Percentiles rank a stretch among this genome's conserved stretches.
These are phyloP conservation scores for Zopfochytrium polystomum DNA, from an alignment of 371 early-diverging fungal species.

Conservation along the genomic window DNA sequence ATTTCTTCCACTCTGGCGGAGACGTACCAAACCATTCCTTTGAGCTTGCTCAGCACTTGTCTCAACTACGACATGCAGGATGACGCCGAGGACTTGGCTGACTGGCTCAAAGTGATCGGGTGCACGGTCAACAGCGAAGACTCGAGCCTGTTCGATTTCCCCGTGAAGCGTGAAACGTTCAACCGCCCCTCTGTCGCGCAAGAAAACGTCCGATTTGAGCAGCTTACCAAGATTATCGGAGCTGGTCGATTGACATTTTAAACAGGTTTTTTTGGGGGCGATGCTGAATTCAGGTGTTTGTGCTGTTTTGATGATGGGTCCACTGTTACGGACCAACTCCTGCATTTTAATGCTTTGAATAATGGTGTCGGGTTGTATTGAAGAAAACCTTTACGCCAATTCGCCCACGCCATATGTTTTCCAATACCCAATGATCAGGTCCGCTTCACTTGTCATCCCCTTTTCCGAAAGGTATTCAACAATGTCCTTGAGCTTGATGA, in stretches of 20 bases:
- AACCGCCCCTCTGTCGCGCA: constrained; percentile 78
- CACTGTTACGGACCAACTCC: too few species aligned
- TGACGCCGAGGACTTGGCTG: too few species aligned
- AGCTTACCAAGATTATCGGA: constrained; percentile 43
- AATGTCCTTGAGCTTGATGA: constrained; percentile 82
- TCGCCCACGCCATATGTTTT: constrained; percentile 19
- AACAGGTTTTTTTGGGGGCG: too few species aligned
- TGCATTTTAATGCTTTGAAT: too few species aligned
- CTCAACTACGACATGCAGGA: constrained; percentile 68
- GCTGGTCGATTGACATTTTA: constrained; percentile 8
- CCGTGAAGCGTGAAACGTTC: constrained; percentile 76
- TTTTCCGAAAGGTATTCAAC: constrained; percentile 74
- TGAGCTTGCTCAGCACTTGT: constrained; percentile 55
- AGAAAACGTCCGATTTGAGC: constrained; percentile 85
- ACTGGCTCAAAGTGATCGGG: constrained; percentile 51
- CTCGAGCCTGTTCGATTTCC: constrained; percentile 58
- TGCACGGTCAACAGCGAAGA: constrained; percentile 64
- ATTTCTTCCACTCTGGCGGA: constrained; percentile 70
- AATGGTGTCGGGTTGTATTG: too few species aligned
- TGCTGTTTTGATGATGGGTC: too few species aligned
- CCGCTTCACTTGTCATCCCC: too few species aligned
- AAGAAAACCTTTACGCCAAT: constrained; percentile 1
- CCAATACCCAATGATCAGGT: constrained; percentile 36
- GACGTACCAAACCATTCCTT: constrained; percentile 76
- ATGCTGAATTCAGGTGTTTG: too few species aligned